These are phyloP conservation scores for Quercus phellos DNA, from an alignment of 331 rosid genomes.

Conservation along the genomic window DNA sequence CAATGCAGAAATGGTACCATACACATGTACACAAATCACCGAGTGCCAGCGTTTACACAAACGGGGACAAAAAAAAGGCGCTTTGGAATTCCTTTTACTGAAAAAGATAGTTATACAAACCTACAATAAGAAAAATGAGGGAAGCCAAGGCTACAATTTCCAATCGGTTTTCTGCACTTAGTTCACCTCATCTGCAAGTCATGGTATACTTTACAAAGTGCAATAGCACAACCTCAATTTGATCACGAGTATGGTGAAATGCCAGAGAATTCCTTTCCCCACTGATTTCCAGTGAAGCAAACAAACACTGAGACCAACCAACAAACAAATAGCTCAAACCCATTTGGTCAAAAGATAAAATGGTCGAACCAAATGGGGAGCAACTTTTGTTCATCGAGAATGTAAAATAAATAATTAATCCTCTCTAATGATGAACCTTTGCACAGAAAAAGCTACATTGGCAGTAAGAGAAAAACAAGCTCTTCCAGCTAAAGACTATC, in stretches of 20 bases:
- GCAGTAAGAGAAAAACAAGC: slow-evolving; percentile 8
- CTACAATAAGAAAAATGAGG: not conserved
- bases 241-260: not conserved
- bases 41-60: not conserved
- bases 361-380: slow-evolving; percentile 14
- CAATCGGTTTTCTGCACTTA: not conserved
- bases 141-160: not conserved
- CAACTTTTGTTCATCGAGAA: slow-evolving; percentile 8
- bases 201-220: not conserved
- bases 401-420: slow-evolving; percentile 13
- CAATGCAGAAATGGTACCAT: not conserved
- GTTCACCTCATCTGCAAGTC: not conserved
- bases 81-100: not conserved
- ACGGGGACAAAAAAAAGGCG: not conserved
- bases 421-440: slow-evolving; percentile 12
- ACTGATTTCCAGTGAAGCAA: not conserved
- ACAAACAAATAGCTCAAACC: slow-evolving; percentile 24
- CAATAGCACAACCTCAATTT: not conserved
- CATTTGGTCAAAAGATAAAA: slow-evolving; percentile 28
- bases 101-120: not conserved
- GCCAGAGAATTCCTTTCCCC: not conserved
- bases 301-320: not conserved
- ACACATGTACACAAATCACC: not conserved
- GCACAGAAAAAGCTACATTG: slow-evolving; percentile 15
- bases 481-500: slow-evolving; percentile 17